These are phyloP conservation scores for Trypanosoma mega DNA, from an alignment of 208 protist species.

Conservation along the genomic window DNA sequence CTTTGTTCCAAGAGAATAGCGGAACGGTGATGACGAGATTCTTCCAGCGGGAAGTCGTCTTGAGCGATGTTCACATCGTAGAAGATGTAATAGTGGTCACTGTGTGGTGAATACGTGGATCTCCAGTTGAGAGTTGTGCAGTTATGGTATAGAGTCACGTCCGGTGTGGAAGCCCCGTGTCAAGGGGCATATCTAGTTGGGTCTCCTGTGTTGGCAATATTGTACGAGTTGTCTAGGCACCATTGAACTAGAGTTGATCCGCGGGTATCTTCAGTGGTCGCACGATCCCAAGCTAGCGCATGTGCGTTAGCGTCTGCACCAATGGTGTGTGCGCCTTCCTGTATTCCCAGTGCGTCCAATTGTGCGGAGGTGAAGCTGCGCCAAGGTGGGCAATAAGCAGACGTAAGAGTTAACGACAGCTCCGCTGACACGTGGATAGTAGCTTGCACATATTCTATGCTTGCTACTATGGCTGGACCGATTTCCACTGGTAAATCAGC, in stretches of 20 bases:
- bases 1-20: conserved; percentile 3
- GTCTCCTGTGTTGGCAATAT: conserved; percentile 5
- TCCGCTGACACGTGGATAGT: conserved; percentile 1
- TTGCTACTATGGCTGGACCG: background rate
- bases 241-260: background rate
- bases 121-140: background rate
- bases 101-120: background rate
- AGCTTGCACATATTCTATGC: background rate
- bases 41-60: background rate
- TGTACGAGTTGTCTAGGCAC: conserved; percentile 4
- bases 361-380: background rate
- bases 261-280: background rate
- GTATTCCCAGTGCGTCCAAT: background rate
- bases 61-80: conserved; percentile 5
- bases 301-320: conserved; percentile 14
- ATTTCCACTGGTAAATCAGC: background rate
- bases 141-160: conserved; percentile 3
- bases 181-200: background rate
- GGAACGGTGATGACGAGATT: background rate
- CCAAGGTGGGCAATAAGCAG: background rate
- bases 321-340: conserved; percentile 1
- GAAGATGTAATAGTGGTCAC: background rate
- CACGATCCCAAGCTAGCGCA: conserved; percentile 4
- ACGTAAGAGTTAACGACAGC: conserved; percentile 2
- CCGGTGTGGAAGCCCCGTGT: conserved; percentile 1